phyloP scores from a whole-genome alignment of 331 rosid species.

The Quercus tomentella region DNA sequence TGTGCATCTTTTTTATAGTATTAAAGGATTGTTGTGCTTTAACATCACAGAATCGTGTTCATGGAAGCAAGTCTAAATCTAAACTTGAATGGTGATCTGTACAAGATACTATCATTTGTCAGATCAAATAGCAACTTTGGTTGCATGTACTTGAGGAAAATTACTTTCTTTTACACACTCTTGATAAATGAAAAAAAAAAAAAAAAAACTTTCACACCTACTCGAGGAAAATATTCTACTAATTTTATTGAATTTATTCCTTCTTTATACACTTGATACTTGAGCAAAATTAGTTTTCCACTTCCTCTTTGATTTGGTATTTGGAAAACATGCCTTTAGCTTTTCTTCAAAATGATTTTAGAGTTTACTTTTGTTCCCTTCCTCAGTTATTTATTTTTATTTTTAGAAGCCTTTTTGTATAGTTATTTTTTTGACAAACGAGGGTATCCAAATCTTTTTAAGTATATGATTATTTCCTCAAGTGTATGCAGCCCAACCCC shows the following conservation, averaged over 20 bases:
- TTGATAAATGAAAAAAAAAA: too few relatives aligned
- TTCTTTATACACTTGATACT: neutral
- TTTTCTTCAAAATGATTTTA: neutral
- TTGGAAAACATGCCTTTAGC: neutral
- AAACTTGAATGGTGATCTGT: neutral
- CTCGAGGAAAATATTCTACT: neutral
- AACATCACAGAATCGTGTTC: neutral
- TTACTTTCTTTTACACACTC: too few relatives aligned
- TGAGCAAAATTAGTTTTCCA: neutral
- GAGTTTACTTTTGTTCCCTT: neutral
- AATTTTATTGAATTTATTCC: neutral
- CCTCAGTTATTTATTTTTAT: neutral
- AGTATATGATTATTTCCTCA: too few relatives aligned
- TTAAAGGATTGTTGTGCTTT: neutral
- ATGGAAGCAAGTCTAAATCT: neutral
- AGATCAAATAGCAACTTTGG: neutral
- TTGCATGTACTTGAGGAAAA: too few relatives aligned
- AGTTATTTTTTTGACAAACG: too few relatives aligned
- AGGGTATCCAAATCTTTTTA: too few relatives aligned
- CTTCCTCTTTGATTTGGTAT: neutral
- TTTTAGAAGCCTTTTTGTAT: neutral
- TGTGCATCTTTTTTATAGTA: slow-evolving; percentile 1
- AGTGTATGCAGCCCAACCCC: too few relatives aligned
- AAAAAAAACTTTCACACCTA: too few relatives aligned
- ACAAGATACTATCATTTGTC: neutral